Base-by-base conservation (phyloP, 1,284 basidiomycete genomes). In the Ceratobasidium sp. region DNA sequence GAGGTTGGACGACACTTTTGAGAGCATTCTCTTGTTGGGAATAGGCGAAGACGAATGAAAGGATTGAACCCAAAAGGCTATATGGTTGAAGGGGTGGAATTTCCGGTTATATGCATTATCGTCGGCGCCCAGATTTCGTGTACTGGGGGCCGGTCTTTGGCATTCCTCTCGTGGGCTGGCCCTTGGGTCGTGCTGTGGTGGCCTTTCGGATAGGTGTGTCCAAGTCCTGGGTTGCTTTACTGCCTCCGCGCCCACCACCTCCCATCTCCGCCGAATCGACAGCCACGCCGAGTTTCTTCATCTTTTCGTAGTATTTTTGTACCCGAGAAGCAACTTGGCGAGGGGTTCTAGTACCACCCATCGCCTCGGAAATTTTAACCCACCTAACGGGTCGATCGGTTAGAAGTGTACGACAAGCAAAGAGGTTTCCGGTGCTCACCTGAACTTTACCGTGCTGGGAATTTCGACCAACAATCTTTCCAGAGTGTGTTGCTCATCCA, bases 311-410 rank as follows among this genome's bases (percentile, higher is more conserved):
- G 81, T 92, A 93, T 81, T 93, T 93, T 79, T 93, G 92, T 65
- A 93, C 92, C 24, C 92, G 86, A 82, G 90, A 92, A 31, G 92
- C 91, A n/a, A 93, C 92, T 81, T 93, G 92, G 75, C 92, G 83
- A 8, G 92, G 88, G 2, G 92, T 93, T 69, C 92, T 83, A 62
- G 84, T 83, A 1, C 92, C 92, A 74, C 88, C 84, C 92, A 93
- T 93, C 24, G 90, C 92, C 64, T 85, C 83, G 14, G 92, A 93
- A 64, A 93, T 93, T 81, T 92, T 91, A 69, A 88, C 84, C 90
- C 90, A 93, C 74, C 92, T 92, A 78, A 29, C 58, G 24, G 27
- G 6, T 9, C 13, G 4, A 31, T n/a, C n/a, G 3, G 19, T 64
- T 34, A 64, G 43, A 64, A 11, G 16, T 27, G 19, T 27, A 22